Evolutionary conservation across 768 basidiomycete species (phyloP).

Genomic region (Amanita pallidorosea): DNA sequence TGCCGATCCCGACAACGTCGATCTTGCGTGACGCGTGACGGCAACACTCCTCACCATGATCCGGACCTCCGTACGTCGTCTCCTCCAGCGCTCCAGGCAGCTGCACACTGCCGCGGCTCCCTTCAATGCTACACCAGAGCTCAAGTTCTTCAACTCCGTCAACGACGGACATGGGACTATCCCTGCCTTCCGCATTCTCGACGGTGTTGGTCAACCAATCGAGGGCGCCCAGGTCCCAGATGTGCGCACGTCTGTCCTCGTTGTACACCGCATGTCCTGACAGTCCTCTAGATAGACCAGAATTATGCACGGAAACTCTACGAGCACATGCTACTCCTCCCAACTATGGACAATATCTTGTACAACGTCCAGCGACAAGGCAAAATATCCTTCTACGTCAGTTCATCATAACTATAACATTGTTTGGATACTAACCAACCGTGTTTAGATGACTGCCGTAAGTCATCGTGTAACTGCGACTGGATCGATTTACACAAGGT

Average conservation of each 20-base stretch:
- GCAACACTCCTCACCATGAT: constrained; percentile 16
- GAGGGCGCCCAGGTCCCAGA: constrained; percentile 70
- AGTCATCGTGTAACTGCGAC: constrained; percentile 18
- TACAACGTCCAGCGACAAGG: constrained; percentile 93
- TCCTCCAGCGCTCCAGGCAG: constrained; percentile 3
- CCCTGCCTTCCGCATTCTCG: constrained; percentile 80
- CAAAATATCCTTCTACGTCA: constrained; percentile 82
- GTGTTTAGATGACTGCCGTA: constrained; percentile 71
- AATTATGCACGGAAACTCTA: constrained; percentile 63
- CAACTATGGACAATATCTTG: constrained; percentile 77
- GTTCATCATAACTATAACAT: constrained; percentile 14
- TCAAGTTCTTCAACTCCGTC: constrained; percentile 76
- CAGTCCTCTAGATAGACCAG: constrained; percentile 47
- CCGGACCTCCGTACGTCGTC: constrained; percentile 16
- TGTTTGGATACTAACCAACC: neutral
- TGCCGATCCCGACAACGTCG: no score
- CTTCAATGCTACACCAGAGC: constrained; percentile 53
- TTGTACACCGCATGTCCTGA: neutral
- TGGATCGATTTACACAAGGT: constrained; percentile 3
- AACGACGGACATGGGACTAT: constrained; percentile 51
- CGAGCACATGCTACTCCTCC: constrained; percentile 70
- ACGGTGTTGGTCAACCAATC: constrained; percentile 64
- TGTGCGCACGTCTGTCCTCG: constrained; percentile 30
- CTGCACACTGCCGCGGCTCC: constrained; percentile 17
- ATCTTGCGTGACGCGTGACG: constrained; percentile 8